Conservation (phyloP, 1,284 basidiomycete species). For the Malassezia brasiliensis region DNA sequence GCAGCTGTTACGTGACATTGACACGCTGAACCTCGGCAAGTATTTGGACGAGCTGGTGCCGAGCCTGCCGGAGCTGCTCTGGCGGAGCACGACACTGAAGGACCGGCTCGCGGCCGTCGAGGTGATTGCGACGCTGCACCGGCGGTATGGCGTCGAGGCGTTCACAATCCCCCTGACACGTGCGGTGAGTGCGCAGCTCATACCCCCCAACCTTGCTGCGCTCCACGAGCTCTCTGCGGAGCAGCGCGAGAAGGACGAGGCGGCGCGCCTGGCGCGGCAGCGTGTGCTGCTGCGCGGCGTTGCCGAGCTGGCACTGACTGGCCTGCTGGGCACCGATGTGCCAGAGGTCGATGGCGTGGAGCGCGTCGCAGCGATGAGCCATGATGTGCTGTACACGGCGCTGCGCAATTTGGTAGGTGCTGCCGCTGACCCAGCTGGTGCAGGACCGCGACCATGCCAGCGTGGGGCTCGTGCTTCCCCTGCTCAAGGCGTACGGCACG, state of each 20-base stretch:
- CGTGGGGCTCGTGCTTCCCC: conserved; percentile 67
- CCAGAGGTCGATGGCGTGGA: neutral
- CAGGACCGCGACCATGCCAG: conserved; percentile 77
- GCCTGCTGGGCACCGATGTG: conserved; percentile 50
- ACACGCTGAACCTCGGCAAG: conserved; percentile 79
- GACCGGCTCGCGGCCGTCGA: conserved; percentile 74
- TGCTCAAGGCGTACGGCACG: conserved; percentile 72
- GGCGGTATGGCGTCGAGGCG: conserved; percentile 61
- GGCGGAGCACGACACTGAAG: conserved; percentile 72
- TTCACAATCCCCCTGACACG: conserved; percentile 68
- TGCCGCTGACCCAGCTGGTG: conserved; percentile 52
- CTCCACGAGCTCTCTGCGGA: conserved; percentile 58
- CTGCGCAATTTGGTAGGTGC: conserved; percentile 35
- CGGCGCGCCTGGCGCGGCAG: conserved; percentile 66
- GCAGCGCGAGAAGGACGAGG: conserved; percentile 87
- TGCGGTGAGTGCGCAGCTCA: conserved; percentile 59
- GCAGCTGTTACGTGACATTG: conserved; percentile 60
- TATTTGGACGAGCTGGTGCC: conserved; percentile 89
- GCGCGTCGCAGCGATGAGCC: neutral
- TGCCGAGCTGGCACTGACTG: conserved; percentile 79
- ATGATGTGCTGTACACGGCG: conserved; percentile 56
- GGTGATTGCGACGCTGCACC: conserved; percentile 80
- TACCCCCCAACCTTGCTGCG: conserved; percentile 51
- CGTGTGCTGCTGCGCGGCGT: conserved; percentile 74
- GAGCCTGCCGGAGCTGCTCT: conserved; percentile 74